Conservation (phyloP, 345 rosid genomes). For the Lepidium aucheri region DNA sequence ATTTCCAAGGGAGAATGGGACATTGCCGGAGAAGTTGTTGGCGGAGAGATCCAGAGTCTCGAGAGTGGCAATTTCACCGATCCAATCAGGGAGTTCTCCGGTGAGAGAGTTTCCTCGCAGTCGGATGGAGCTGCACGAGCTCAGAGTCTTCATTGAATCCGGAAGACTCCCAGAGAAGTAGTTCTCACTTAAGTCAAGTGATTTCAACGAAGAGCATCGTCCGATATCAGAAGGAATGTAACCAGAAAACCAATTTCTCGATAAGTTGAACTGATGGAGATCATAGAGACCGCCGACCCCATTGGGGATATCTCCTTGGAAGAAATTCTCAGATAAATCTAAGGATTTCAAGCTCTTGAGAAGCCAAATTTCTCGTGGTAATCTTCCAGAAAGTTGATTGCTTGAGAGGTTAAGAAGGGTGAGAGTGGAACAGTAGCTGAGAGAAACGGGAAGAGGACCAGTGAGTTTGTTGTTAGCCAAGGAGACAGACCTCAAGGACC, state of each 20-base stretch:
- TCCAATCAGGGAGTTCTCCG: constrained; percentile 67
- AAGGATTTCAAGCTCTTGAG: constrained; percentile 48
- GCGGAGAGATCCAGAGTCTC: constrained; percentile 76
- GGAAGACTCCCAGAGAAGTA: constrained; percentile 64
- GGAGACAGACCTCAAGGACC: constrained; percentile 55
- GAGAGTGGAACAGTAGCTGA: constrained; percentile 52
- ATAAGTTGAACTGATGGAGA: constrained; percentile 41
- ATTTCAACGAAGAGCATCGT: constrained; percentile 40
- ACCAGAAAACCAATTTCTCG: constrained; percentile 56
- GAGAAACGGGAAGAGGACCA: constrained; percentile 59
- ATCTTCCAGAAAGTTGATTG: constrained; percentile 62
- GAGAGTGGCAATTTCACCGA: constrained; percentile 52
- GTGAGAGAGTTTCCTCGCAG: constrained; percentile 46
- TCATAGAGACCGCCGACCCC: constrained; percentile 54
- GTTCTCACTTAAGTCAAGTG: constrained; percentile 59
- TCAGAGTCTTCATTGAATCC: constrained; percentile 47
- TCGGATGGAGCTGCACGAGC: constrained; percentile 40
- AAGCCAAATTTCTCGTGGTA: constrained; percentile 58
- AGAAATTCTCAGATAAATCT: constrained; percentile 57
- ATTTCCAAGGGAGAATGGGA: constrained; percentile 57
- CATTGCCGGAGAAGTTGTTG: constrained; percentile 49
- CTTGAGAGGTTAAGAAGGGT: constrained; percentile 51
- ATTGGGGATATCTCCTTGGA: constrained; percentile 55
- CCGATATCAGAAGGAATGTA: constrained; percentile 60
- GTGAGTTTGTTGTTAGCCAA: constrained; percentile 60